Base-by-base conservation (phyloP, 169 alveolate species). In the Perkinsus chesapeaki region DNA sequence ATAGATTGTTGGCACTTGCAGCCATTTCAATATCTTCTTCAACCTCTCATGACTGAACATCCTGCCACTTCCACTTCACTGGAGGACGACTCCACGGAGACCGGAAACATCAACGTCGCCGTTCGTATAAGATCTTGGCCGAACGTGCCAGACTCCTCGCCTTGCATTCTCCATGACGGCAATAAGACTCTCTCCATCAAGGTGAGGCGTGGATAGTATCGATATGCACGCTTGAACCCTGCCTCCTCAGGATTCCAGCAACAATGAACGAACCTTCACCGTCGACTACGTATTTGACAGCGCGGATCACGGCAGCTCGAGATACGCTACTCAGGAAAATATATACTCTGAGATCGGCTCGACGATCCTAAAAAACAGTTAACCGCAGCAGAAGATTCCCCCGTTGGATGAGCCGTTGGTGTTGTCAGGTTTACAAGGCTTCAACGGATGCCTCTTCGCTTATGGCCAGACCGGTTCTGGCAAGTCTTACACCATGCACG, bases 381-480 rank as follows among this genome's bases (percentile, higher is more conserved):
- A 60, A 34, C 12, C 36, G n/a, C n/a, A n/a, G n/a, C 31, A 20
- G 82, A 9, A 16, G 60, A 16, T 5, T 1, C 82, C 82, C 23
- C 82, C 36, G 3, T 0, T 1, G 3, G 31, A 23, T 7, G 82
- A 9, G 82, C 12, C 0, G 82, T 20, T 7, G 31, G 27, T 60
- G n/a, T 34, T 27, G 36, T 60, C 31, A 60, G 82, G 82, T 60
- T 34, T 93, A 60, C 82, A 91, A 39, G 94, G 94, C 90, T 93
- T 60, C 93, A 93, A 93, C 91, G 48, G 92, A 91, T 38, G 91
- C 91, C 93, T 93, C 43, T 93, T 91, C 92, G 94, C 94, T 7
- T 93, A 93, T 36, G 94, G 94, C 39, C 94, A 93, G 47, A 93
- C 94, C 39, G 94, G 94, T 27, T 72, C 93, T 31, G 94, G 94